Evolutionary conservation across 768 basidiomycete species (phyloP).

Genomic region (Pilatotrama ljubarskyi): DNA sequence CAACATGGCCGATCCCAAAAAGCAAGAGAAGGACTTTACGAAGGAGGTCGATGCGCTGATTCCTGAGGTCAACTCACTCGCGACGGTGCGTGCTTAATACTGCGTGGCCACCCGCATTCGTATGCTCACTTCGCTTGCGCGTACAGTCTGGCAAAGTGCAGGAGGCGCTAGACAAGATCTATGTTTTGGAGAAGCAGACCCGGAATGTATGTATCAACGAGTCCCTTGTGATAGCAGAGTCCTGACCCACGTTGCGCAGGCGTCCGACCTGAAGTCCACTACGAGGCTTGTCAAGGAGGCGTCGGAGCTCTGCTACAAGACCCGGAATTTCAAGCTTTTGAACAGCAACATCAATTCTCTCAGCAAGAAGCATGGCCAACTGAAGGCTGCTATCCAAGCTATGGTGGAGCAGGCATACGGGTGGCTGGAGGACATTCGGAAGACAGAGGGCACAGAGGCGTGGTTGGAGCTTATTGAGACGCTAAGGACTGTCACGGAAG

Average conservation of each 20-base stretch:
- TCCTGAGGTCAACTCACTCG: slow-evolving; percentile 63
- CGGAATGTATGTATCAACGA: slow-evolving; percentile 68
- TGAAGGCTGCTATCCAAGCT: slow-evolving; percentile 87
- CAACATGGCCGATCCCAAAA: slow-evolving; percentile 78
- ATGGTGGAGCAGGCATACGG: slow-evolving; percentile 85
- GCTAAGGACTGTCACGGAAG: slow-evolving; percentile 89
- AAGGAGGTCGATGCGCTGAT: slow-evolving; percentile 77
- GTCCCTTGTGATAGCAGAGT: not conserved
- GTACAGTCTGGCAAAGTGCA: slow-evolving; percentile 76
- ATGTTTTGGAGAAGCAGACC: slow-evolving; percentile 91
- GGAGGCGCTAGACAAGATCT: slow-evolving; percentile 87
- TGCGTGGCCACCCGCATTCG: not conserved
- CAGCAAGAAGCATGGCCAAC: slow-evolving; percentile 96
- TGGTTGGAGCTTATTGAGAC: slow-evolving; percentile 92
- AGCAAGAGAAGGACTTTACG: slow-evolving; percentile 86
- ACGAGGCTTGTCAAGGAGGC: slow-evolving; percentile 78
- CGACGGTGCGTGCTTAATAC: slow-evolving; percentile 55
- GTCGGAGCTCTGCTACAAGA: slow-evolving; percentile 69
- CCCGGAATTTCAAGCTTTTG: slow-evolving; percentile 65
- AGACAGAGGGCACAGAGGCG: slow-evolving; percentile 62
- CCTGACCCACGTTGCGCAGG: slow-evolving; percentile 46
- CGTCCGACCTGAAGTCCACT: slow-evolving; percentile 91
- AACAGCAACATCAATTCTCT: slow-evolving; percentile 68
- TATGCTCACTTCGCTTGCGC: slow-evolving; percentile 16
- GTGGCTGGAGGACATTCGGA: slow-evolving; percentile 78